Base-by-base conservation (phyloP, 306 rosid species). In the Quercus parvula region DNA sequence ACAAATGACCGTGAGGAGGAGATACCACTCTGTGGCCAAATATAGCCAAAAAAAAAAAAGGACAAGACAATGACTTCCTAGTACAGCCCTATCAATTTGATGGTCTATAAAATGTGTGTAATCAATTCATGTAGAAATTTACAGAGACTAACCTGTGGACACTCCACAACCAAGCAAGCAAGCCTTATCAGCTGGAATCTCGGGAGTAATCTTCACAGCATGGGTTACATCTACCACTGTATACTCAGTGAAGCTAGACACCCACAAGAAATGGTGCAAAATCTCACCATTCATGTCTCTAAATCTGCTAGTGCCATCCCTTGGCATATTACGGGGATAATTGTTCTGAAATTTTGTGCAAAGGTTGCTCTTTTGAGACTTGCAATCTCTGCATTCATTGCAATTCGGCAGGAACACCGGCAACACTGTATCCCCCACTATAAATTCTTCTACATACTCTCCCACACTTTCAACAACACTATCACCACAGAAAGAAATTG, bases 381-480 rank as follows among this genome's bases (percentile, higher is more conserved):
- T 73, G 71, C 97, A 90, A 11, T 88, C 92, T 24, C 38, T 82
- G 83, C 97, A 92, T 33, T 92, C 92, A 24, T 64, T 68, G 75
- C 92, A 92, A 35, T 87, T 82, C 11, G 91, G 25, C 0, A 71
- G 80, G 71, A 90, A 90, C 61, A 90, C 92, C 1, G 92, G 94
- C 64, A 92, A 77, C 75, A 90, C 93, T 6, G 31, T 24, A 11
- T 92, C 97, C 0, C 91, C 91, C 2, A 84, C 86, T 78, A 71
- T 80, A 15, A 92, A 38, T 64, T 90, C 92, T 33, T 84, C 87
- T 72, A 91, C 96, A 1, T 85, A 13, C 73, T 91, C 92, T 33
- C 93, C 96, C 33, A 86, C 86, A 52, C 92, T 87, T 77, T 91
- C 96, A 55, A 91, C 93, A 22, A 76, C 78, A 17, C 94, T 87